Base-by-base conservation (phyloP, 140 eudicot species). In the Oenanthe javanica region DNA sequence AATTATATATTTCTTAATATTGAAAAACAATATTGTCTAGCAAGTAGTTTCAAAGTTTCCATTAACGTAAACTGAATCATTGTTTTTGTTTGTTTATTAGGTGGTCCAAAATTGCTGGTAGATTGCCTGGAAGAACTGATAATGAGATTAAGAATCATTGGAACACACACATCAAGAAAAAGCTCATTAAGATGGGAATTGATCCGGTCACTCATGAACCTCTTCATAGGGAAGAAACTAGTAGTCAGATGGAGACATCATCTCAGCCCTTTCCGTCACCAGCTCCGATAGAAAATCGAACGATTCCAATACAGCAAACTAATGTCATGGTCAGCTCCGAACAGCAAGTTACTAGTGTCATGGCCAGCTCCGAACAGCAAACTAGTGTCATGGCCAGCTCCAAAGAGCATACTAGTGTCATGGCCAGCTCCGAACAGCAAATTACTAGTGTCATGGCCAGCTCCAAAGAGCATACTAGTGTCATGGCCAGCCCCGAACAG, bases 151-250 rank as follows among this genome's bases (percentile, higher is more conserved):
- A 94, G 81, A 94, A 94, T 79, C 97, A 92, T 14, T 94, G 98
- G 98, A 94, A 94, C 82, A 94, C 98, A 4, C 98, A 94, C 79
- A 92, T 94, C 57, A 94, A 94, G 89, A 94, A 94, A 63, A 94
- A 92, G 71, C 97, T 94, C 46, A 75, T 94, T 9, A 94, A 89
- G 83, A 86, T 87, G 89, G 98, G 97, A 74, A 94, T 94, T 46
- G 96, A 94, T 82, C 98, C 98, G 0, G 94, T 94, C 50, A 94
- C 98, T 42, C 98, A 94, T 83, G 93, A 94, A 66, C 98, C 98
- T 9, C 91, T 94, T 50, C 84, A 85, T 52, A 89, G 85, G 77
- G 87, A n/a, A 27, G 61, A 50, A 80, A 69, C 42, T 18, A 38
- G 0, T 23, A 61, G 5, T 3, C 38, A 61, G 15, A 23, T 3